A percentile compares a stretch with the other conserved stretches of the same genome.
phyloP scores from a whole-genome alignment of 164 flowering plant genomes.

The Malania oleifera region DNA sequence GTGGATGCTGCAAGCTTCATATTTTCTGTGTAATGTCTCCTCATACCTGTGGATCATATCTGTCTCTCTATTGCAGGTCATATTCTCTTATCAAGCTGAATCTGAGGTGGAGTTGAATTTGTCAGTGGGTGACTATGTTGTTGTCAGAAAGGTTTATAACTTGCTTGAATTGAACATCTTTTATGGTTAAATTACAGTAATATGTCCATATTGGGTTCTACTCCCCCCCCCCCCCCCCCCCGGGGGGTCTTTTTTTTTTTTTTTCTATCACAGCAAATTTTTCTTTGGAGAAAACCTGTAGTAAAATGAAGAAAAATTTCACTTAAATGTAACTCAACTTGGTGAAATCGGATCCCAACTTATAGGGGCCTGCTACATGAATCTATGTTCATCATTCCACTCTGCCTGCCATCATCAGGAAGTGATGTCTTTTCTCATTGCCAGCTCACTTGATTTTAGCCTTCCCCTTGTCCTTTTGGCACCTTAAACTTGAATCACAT shows the following conservation, averaged over 20 bases:
- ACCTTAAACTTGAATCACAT: not conserved
- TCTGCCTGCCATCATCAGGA: not conserved
- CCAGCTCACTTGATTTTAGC: not conserved
- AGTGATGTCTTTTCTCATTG: not conserved
- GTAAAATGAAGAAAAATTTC: no score
- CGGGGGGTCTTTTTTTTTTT: no score
- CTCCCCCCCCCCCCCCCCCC: no score
- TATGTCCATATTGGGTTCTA: not conserved
- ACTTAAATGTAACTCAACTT: no score
- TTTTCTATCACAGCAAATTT: no score
- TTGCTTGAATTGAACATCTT: constrained; percentile 3
- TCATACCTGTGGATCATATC: no score
- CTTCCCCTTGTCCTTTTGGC: no score
- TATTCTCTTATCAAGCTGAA: constrained; percentile 72
- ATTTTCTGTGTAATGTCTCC: not conserved
- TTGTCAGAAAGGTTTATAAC: constrained; percentile 74
- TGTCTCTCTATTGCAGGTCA: constrained; percentile 42
- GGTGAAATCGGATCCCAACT: no score
- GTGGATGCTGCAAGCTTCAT: not conserved
- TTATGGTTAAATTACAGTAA: not conserved
- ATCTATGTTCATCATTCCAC: not conserved
- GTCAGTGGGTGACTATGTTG: constrained; percentile 77
- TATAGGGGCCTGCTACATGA: not conserved
- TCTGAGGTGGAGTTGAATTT: constrained; percentile 79
- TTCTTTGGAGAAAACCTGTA: no score